Conservation (phyloP, 306 rosid species). For the Adenanthera pavonina region DNA sequence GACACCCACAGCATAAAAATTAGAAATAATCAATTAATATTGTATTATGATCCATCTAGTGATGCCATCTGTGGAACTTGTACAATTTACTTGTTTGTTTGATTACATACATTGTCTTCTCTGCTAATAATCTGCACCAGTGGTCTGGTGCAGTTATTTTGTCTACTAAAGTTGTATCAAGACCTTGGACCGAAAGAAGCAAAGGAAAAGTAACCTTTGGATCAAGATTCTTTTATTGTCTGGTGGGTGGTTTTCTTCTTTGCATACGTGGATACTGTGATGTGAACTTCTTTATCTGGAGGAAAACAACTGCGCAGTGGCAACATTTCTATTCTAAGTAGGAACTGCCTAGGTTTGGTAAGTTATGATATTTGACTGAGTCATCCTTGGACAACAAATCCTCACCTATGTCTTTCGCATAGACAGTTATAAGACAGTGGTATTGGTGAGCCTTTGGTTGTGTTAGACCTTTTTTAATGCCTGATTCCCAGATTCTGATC, state of each 20-base stretch:
- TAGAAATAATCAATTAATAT: neutral
- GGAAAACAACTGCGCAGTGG: neutral
- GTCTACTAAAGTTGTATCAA: constrained; percentile 4
- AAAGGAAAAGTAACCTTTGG: neutral
- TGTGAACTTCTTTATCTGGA: neutral
- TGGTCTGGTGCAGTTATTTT: constrained; percentile 7
- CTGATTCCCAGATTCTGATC: neutral
- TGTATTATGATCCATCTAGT: neutral
- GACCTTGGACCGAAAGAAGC: constrained; percentile 10
- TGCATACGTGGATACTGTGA: neutral
- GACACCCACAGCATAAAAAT: constrained; percentile 9
- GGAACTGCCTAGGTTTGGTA: neutral
- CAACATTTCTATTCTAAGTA: neutral
- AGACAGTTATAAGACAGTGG: neutral
- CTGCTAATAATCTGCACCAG: neutral
- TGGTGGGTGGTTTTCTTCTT: neutral
- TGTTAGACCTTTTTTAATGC: neutral
- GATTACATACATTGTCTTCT: neutral
- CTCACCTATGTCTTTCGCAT: neutral
- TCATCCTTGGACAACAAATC: neutral
- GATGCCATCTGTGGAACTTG: constrained; percentile 2
- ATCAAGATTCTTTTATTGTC: neutral
- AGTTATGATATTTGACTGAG: neutral
- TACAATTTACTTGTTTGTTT: constrained; percentile 11
- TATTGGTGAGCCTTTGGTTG: neutral